Percentiles rank a stretch among this genome's conserved stretches.
These are phyloP conservation scores for Baorangia bicolor DNA, from an alignment of 768 basidiomycete species.

Conservation along the genomic window DNA sequence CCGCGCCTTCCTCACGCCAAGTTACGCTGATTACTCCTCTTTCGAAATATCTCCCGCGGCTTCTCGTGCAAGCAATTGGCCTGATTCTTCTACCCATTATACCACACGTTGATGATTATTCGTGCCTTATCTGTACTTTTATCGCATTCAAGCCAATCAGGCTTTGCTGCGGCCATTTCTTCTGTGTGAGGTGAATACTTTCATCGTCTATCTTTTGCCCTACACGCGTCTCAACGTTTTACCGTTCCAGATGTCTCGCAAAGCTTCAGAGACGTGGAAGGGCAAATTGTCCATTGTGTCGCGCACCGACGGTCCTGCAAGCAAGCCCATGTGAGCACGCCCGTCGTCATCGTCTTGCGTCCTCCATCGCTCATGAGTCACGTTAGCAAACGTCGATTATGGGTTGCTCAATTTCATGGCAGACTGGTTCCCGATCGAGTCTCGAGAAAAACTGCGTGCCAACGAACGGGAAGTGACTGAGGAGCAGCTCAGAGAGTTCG, in stretches of 20 bases:
- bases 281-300: too few species aligned
- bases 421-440: slow-evolving; percentile 88
- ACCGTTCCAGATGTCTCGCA: slow-evolving; percentile 55
- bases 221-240: slow-evolving; percentile 13
- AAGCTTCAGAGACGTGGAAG: too few species aligned
- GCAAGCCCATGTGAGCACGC: slow-evolving; percentile 64
- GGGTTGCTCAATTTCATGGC: slow-evolving; percentile 82
- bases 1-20: too few species aligned
- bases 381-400: slow-evolving; percentile 79
- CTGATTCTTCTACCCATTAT: slow-evolving; percentile 78
- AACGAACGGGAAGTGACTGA: too few species aligned
- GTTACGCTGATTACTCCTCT: too few species aligned
- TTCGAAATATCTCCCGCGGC: too few species aligned
- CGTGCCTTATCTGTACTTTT: slow-evolving; percentile 82
- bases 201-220: not conserved
- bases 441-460: slow-evolving; percentile 75
- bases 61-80: slow-evolving; percentile 85
- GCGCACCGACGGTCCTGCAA: too few species aligned
- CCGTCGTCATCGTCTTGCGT: not conserved
- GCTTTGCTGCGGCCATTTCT: slow-evolving; percentile 79
- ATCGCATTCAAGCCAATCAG: too few species aligned
- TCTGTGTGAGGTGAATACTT: slow-evolving; percentile 55
- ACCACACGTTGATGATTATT: slow-evolving; percentile 79
- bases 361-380: too few species aligned
- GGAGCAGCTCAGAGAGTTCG: too few species aligned